phyloP scores from a whole-genome alignment of 2,329 filamentous ascomycete species.

The Claviceps sorghi region DNA sequence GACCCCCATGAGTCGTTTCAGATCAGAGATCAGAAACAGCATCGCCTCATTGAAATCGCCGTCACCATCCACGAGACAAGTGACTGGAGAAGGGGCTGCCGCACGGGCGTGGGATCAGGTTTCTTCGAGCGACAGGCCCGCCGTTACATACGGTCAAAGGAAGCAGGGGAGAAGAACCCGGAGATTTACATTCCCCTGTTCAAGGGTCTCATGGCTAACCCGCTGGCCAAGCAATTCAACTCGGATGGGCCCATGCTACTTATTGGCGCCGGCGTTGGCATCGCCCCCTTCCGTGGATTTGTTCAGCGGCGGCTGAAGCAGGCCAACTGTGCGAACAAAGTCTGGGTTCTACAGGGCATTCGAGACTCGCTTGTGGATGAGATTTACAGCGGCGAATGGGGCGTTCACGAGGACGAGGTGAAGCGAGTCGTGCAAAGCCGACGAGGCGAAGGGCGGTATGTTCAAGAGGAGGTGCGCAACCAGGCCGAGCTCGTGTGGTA shows the following conservation, averaged over 20 bases:
- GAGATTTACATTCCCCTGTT: slow-evolving; percentile 88
- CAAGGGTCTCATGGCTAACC: slow-evolving; percentile 94
- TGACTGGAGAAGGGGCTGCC: slow-evolving; percentile 58
- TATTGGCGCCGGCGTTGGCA: slow-evolving; percentile 90
- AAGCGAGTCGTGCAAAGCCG: slow-evolving; percentile 70
- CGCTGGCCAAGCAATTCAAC: slow-evolving; percentile 79
- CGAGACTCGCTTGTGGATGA: slow-evolving; percentile 92
- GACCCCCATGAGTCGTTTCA: slow-evolving; percentile 70
- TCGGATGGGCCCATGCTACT: slow-evolving; percentile 94
- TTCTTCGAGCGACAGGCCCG: slow-evolving; percentile 80
- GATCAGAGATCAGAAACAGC: slow-evolving; percentile 52
- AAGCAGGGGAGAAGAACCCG: slow-evolving; percentile 37
- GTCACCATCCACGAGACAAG: slow-evolving; percentile 82
- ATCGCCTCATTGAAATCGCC: slow-evolving; percentile 85
- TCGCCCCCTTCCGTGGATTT: slow-evolving; percentile 94
- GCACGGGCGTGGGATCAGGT: slow-evolving; percentile 80
- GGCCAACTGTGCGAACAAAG: slow-evolving; percentile 93
- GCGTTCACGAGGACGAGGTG: slow-evolving; percentile 76
- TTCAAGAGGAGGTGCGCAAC: slow-evolving; percentile 83
- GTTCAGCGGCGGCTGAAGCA: slow-evolving; percentile 88
- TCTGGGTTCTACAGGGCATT: slow-evolving; percentile 89
- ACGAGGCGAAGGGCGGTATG: slow-evolving; percentile 70
- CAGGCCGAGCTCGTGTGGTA: slow-evolving; percentile 98
- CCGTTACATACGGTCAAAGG: slow-evolving; percentile 54
- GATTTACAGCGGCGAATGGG: slow-evolving; percentile 92